These are phyloP conservation scores for Cephaloascus fragrans DNA, from an alignment of 805 yeast genomes.

Conservation along the genomic window DNA sequence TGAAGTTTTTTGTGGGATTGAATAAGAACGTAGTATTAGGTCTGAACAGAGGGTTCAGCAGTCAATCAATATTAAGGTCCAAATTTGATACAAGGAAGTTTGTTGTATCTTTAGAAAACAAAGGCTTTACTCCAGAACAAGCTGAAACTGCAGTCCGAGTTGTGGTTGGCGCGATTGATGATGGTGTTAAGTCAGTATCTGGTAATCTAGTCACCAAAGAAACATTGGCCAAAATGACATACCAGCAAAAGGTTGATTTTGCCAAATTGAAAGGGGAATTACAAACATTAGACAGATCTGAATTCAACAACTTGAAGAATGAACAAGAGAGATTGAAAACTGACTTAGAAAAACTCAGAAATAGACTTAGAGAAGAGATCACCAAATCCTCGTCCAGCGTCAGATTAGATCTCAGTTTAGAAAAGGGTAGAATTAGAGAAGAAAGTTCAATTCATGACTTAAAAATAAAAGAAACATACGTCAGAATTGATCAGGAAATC, in stretches of 20 bases:
- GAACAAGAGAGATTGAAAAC: conserved; percentile 81
- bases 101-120: conserved; percentile 52
- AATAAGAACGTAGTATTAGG: too few species aligned
- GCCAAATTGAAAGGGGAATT: conserved; percentile 90
- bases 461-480: conserved; percentile 89
- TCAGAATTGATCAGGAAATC: conserved; percentile 91
- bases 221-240: conserved; percentile 71
- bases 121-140: conserved; percentile 69
- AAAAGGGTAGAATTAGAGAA: conserved; percentile 92
- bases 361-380: conserved; percentile 81
- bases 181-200: conserved; percentile 68
- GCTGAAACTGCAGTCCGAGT: conserved; percentile 71
- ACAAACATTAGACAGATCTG: conserved; percentile 79
- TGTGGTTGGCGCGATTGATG: conserved; percentile 65
- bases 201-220: conserved; percentile 80
- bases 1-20: too few species aligned
- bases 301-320: conserved; percentile 68
- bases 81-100: conserved; percentile 72
- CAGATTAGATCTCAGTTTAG: conserved; percentile 80
- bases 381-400: conserved; percentile 87
- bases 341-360: conserved; percentile 80
- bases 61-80: too few species aligned
- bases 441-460: conserved; percentile 89
- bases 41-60: too few species aligned
- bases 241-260: conserved; percentile 94